Evolutionary conservation across 345 rosid species (phyloP), one percentile per base, ranked within the genome.

Genomic region (Eucalyptus cloeziana): DNA sequence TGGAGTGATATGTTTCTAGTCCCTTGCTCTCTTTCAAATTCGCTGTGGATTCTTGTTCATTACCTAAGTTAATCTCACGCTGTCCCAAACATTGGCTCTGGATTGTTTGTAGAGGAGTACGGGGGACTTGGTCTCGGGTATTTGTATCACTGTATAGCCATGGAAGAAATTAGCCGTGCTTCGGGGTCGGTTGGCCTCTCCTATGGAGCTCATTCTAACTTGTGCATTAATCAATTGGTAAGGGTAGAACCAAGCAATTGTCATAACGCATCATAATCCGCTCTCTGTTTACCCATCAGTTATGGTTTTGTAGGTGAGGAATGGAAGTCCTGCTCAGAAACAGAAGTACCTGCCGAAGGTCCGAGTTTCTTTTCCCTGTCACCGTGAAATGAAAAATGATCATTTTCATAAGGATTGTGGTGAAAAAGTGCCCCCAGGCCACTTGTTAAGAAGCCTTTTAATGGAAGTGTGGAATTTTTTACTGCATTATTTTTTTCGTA

Each of bases 91-190:
- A 52, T 37, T 88, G 25, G 13, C 86, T 88, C 5, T 52, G 43
- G 47, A 44, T 50, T 33, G 89, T 62, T 86, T 92, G 85, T 79
- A 97, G 99, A 96, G 98, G 99, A 95, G 90, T 95, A 95, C 92
- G 99, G 99, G 91, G 99, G 99, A 85, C 94, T 97, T 91, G 98
- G 99, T 86, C 99, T 97, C 90, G 99, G 99, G 91, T 97, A 97
- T 91, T 92, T 96, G 94, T 97, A 95, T 89, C 99, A 96, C 87
- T 96, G 99, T 89, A 91, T 96, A 91, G 98, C 98, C 13, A 90
- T 97, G 96, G 99, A 97, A 91, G 98, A 96, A 92, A 92, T 97
- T 91, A 96, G 98, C 88, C 95, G 96, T 56, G 99, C 99, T 47
- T 97, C 99, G 0, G 98, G 98, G 31, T 96, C 99, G 10, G 99